A percentile compares a stretch with the other conserved stretches of the same genome.
Conservation (phyloP, 140 eudicot species). For the Senecio squalidus region DNA sequence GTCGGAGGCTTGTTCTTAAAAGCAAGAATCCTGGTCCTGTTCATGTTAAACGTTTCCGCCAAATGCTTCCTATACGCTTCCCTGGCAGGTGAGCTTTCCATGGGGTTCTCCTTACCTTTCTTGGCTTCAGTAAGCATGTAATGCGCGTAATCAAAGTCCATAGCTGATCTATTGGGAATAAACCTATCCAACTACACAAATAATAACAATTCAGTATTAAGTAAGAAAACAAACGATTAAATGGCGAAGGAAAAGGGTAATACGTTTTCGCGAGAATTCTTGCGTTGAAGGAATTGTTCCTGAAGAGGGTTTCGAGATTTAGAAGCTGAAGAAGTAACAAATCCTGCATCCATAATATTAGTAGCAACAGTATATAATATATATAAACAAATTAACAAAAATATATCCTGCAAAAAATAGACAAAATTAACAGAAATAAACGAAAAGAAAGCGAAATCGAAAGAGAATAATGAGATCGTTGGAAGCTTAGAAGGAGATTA, state of each 20-base stretch:
- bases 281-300: constrained; percentile 50
- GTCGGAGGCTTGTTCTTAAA: constrained; percentile 95
- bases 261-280: constrained; percentile 64
- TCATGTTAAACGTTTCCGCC: constrained; percentile 76
- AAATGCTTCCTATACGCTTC: constrained; percentile 89
- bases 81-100: constrained; percentile 55
- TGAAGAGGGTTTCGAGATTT: constrained; percentile 61
- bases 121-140: constrained; percentile 72
- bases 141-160: constrained; percentile 87
- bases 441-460: not conserved
- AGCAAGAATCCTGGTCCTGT: constrained; percentile 74
- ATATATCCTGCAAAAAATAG: constrained; percentile 38
- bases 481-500: constrained; percentile 5
- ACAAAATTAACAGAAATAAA: constrained; percentile 7
- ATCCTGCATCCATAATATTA: constrained; percentile 79
- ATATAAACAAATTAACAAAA: not conserved
- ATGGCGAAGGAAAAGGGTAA: not conserved
- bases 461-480: constrained; percentile 15
- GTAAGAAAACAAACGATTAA: not conserved
- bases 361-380: not conserved
- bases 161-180: constrained; percentile 92
- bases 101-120: constrained; percentile 83
- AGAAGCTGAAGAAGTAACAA: constrained; percentile 36
- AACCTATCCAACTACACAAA: constrained; percentile 82
- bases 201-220: not conserved